These are phyloP conservation scores for Poa pratensis DNA, from an alignment of 176 grass and related monocot genomes.

Conservation along the genomic window DNA sequence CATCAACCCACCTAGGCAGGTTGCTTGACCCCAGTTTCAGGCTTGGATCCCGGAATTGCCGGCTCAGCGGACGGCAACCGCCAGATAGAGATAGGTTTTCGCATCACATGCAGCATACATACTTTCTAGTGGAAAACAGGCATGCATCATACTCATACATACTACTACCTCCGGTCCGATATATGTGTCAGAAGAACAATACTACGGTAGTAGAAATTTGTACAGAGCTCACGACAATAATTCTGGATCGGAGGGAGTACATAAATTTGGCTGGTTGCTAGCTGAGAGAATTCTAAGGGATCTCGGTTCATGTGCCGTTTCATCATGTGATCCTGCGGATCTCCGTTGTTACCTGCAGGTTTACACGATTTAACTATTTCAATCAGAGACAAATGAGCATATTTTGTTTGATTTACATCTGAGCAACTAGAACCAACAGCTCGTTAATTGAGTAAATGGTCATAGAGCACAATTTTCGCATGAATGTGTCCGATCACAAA, in stretches of 20 bases:
- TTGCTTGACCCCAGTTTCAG: neutral
- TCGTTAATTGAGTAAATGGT: too few species aligned
- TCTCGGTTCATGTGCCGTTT: neutral
- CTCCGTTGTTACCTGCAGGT: neutral
- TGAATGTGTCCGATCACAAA: too few species aligned
- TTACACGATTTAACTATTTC: neutral
- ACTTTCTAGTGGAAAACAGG: neutral
- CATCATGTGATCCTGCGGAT: neutral
- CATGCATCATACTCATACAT: neutral
- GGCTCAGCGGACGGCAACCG: neutral
- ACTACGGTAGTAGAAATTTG: too few species aligned
- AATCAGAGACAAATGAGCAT: neutral
- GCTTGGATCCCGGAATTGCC: slow-evolving; percentile 20
- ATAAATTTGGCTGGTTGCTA: neutral
- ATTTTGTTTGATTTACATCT: neutral
- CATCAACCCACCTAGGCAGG: neutral
- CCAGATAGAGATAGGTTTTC: neutral
- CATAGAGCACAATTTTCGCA: too few species aligned
- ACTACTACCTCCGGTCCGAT: too few species aligned
- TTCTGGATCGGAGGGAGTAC: too few species aligned
- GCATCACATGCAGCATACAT: neutral
- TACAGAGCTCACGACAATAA: too few species aligned
- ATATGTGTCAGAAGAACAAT: too few species aligned
- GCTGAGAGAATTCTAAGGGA: neutral
- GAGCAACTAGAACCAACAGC: neutral